Evolutionary conservation across 345 rosid species (phyloP).

Genomic region (Dipteronia dyeriana): DNA sequence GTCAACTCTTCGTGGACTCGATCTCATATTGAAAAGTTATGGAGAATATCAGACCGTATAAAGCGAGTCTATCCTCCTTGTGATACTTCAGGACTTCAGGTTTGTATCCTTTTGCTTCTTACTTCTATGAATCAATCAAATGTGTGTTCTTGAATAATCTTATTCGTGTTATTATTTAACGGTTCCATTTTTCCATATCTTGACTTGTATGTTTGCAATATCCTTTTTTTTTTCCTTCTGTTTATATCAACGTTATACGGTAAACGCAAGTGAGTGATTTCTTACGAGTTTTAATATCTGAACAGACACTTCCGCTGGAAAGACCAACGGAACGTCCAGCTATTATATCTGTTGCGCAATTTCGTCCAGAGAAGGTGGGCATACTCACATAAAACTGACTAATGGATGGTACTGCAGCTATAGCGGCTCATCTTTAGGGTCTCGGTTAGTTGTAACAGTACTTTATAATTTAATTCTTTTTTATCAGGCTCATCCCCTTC

Average conservation of each 20-base stretch:
- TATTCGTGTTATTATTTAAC: not conserved
- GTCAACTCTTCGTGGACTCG: conserved; percentile 97
- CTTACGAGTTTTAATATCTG: conserved; percentile 19
- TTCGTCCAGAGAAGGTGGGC: conserved; percentile 99
- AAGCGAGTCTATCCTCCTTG: conserved; percentile 93
- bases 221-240: not conserved
- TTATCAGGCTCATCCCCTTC: conserved; percentile 85
- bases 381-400: conserved; percentile 36
- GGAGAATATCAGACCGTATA: conserved; percentile 67
- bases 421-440: conserved; percentile 30
- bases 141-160: not conserved
- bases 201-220: not conserved
- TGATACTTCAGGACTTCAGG: conserved; percentile 97
- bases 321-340: conserved; percentile 58
- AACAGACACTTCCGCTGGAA: conserved; percentile 77
- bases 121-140: not conserved
- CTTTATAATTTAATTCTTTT: conserved; percentile 34
- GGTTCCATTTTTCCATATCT: not conserved
- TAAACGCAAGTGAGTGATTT: conserved; percentile 1
- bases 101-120: conserved; percentile 25
- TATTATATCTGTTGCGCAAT: conserved; percentile 88
- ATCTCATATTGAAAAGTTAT: conserved; percentile 79
- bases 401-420: conserved; percentile 35
- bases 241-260: not conserved
- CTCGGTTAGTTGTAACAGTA: conserved; percentile 4